Evolutionary conservation across 1,139 yeast species (phyloP).

Genomic region (Kurtzmaniella quercitrusa): DNA sequence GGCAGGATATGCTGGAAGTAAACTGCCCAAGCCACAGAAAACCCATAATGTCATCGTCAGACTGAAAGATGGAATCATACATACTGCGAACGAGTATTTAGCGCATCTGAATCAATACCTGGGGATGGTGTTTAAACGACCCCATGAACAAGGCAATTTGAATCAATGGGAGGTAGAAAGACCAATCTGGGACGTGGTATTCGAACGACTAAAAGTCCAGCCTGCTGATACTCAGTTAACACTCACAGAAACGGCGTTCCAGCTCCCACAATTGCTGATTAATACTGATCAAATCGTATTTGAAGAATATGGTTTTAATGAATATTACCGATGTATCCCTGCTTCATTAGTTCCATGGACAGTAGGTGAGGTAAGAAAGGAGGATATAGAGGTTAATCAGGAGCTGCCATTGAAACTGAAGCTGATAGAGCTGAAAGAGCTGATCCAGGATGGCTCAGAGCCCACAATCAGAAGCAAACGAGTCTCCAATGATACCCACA

Average conservation of each 20-base stretch:
- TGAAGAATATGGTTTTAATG: slow-evolving; percentile 84
- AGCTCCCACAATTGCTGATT: slow-evolving; percentile 76
- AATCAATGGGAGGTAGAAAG: slow-evolving; percentile 91
- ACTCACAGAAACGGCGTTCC: slow-evolving; percentile 76
- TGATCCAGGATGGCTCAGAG: too few species aligned
- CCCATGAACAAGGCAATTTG: slow-evolving; percentile 84
- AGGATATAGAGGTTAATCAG: too few species aligned
- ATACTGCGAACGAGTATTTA: slow-evolving; percentile 68
- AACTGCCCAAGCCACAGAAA: slow-evolving; percentile 31
- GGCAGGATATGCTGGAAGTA: slow-evolving; percentile 51
- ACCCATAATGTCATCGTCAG: slow-evolving; percentile 70
- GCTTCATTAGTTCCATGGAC: slow-evolving; percentile 72
- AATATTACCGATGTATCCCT: slow-evolving; percentile 58
- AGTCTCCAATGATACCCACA: too few species aligned
- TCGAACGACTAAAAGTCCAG: slow-evolving; percentile 35
- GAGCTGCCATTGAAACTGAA: too few species aligned
- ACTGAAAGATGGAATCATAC: slow-evolving; percentile 70
- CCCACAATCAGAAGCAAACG: too few species aligned
- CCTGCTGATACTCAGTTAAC: slow-evolving; percentile 49
- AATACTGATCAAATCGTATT: slow-evolving; percentile 89
- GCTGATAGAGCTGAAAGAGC: too few species aligned
- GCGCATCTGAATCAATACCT: slow-evolving; percentile 66
- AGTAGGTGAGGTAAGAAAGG: neutral
- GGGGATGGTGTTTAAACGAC: slow-evolving; percentile 71
- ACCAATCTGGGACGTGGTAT: slow-evolving; percentile 86